These are phyloP conservation scores for Suhomyces bribrorum DNA, from an alignment of 1,139 yeast genomes.

Conservation along the genomic window DNA sequence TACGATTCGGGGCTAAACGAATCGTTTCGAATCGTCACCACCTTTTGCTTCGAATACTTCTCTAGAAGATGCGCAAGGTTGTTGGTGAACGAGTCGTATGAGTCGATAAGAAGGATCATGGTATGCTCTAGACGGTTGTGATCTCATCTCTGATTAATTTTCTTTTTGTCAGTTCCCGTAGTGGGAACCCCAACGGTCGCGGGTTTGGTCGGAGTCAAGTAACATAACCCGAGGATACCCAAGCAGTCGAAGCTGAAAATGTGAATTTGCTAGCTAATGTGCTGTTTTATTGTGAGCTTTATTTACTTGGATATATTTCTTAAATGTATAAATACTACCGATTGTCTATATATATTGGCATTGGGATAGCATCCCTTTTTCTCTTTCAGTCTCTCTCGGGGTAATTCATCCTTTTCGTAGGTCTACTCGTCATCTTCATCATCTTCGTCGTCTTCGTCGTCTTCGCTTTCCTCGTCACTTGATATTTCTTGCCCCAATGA, in stretches of 20 bases:
- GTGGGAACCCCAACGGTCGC: background rate
- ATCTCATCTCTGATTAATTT: background rate
- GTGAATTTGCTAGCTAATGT: no score
- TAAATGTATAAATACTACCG: no score
- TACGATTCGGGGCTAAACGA: conserved; percentile 44
- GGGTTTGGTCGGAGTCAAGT: conserved; percentile 1
- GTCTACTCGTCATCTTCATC: conserved; percentile 14
- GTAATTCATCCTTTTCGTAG: background rate
- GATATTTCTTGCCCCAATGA: conserved; percentile 51
- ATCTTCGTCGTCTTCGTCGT: conserved; percentile 29
- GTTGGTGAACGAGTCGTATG: conserved; percentile 92
- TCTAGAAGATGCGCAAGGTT: conserved; percentile 71
- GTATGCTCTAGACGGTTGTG: background rate
- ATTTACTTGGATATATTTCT: no score
- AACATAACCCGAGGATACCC: no score
- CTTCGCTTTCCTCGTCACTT: conserved; percentile 45
- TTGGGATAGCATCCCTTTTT: background rate
- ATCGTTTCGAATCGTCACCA: conserved; percentile 77
- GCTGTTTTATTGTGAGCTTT: no score
- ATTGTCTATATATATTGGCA: background rate
- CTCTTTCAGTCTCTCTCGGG: background rate
- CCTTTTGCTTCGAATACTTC: conserved; percentile 52
- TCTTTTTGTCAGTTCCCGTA: background rate
- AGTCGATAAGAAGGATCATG: conserved; percentile 77
- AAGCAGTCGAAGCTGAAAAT: no score